A percentile compares a stretch with the other conserved stretches of the same genome.
These are phyloP conservation scores for Candida andamanensis DNA, from an alignment of 805 yeast genomes.

Conservation along the genomic window DNA sequence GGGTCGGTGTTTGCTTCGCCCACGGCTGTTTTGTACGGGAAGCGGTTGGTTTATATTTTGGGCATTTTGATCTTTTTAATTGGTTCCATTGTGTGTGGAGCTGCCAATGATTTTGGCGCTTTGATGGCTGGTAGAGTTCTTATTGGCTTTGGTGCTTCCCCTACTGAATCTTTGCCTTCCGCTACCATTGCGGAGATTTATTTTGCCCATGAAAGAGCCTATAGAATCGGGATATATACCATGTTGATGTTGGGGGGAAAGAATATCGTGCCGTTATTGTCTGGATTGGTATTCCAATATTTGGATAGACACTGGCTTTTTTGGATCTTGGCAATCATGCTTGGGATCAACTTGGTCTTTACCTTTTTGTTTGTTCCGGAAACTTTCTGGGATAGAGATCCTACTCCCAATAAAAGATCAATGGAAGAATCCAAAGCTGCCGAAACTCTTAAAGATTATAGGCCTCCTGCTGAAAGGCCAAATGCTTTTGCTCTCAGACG, in stretches of 20 bases:
- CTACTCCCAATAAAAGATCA: constrained; percentile 45
- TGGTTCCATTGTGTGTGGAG: constrained; percentile 53
- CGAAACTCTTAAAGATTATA: constrained; percentile 22
- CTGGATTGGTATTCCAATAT: constrained; percentile 47
- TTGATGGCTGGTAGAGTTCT: constrained; percentile 55
- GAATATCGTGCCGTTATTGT: constrained; percentile 51
- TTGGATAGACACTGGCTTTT: constrained; percentile 56
- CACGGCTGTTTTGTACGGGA: constrained; percentile 52
- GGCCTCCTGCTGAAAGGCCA: constrained; percentile 23
- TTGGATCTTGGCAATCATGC: constrained; percentile 52
- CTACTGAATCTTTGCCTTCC: constrained; percentile 56
- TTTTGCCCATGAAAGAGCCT: constrained; percentile 58
- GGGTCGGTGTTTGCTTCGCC: constrained; percentile 58
- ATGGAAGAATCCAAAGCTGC: constrained; percentile 45
- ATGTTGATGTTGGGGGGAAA: constrained; percentile 57
- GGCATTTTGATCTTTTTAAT: constrained; percentile 46
- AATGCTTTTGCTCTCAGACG: constrained; percentile 23
- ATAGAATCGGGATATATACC: constrained; percentile 54
- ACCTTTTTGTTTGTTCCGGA: constrained; percentile 57
- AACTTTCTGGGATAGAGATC: constrained; percentile 58
- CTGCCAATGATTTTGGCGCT: constrained; percentile 42
- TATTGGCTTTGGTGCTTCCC: constrained; percentile 57
- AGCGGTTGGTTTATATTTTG: constrained; percentile 48
- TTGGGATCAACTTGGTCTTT: constrained; percentile 41
- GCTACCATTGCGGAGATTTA: constrained; percentile 59